A percentile compares a stretch with the other conserved stretches of the same genome.
Evolutionary conservation across 257 asterid species (phyloP).

Genomic region (Euphrasia confusa): DNA sequence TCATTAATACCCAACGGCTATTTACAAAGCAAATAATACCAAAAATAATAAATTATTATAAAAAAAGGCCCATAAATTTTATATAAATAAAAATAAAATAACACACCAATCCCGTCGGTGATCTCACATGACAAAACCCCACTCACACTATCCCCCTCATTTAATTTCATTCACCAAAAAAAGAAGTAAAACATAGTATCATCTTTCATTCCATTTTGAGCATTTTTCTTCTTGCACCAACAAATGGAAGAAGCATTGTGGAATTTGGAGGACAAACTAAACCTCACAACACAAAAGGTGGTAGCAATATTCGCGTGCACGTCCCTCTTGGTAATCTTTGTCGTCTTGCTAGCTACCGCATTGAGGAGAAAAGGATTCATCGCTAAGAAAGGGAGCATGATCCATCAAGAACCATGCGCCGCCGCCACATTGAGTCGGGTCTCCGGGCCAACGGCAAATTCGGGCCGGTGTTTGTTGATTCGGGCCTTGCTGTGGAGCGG

Average conservation of each 20-base stretch:
- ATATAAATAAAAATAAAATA: no score
- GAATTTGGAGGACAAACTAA: slow-evolving; percentile 62
- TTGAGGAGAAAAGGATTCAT: slow-evolving; percentile 17
- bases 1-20: no score
- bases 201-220: no score
- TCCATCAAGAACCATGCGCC: slow-evolving; percentile 38
- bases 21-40: no score
- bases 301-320: slow-evolving; percentile 45
- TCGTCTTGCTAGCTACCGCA: slow-evolving; percentile 26
- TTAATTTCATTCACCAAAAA: no score
- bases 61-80: no score
- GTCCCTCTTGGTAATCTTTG: slow-evolving; percentile 28
- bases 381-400: slow-evolving; percentile 19
- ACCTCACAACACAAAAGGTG: slow-evolving; percentile 50
- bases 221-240: not conserved
- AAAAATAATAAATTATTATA: no score
- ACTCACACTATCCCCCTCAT: no score
- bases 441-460: not conserved
- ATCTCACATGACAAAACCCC: no score
- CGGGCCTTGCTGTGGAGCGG: slow-evolving; percentile 54
- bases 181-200: no score
- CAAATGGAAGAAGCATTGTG: slow-evolving; percentile 60
- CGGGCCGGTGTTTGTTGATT: not conserved
- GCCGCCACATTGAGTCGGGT: not conserved
- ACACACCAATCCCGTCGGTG: no score